Base-by-base conservation (phyloP, 1,284 basidiomycete species). In the Termitomyces sp. region DNA sequence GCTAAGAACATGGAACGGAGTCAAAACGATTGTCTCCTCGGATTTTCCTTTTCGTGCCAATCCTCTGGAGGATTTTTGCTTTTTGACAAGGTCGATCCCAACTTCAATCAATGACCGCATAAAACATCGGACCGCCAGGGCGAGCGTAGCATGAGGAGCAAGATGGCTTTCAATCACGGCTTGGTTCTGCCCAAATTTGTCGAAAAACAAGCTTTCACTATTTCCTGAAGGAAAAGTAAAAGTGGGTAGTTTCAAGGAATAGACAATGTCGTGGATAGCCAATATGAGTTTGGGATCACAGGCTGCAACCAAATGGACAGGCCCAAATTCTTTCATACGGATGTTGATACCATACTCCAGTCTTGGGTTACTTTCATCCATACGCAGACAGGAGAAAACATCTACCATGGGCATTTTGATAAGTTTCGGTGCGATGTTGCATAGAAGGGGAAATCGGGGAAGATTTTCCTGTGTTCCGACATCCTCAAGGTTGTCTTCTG, bases 81-180 rank as follows among this genome's bases (percentile, higher is more conserved):
- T 57, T 34, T 63, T 62, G 24, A 67, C 64, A 35, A 67, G 62
- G 11, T 69, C 63, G 33, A 73, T 45, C 31, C 71, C 75, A 31
- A 64, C 62, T 31, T 62, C 56, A 18, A 75, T 61, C 44, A 76
- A 57, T 0, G 57, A 56, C n/a, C 64, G 65, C 6, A 75, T 52
- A 47, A 78, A 70, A 26, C 53, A 58, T 53, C 68, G 67, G 26
- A 71, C 62, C 9, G 68, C 61, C 14, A 78, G 57, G 9, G 76
- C 68, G 24, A 84, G 64, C 31, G 76, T 54, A 4, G 77, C 78
- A 52, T 69, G 66, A 9, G 79, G 73, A 19, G 73, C 73, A 6
- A 82, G 66, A n/a, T 60, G 58, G 5, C 60, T 59, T 16, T 75
- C 69, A 9, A 76, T 61, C 19, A 66, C 61, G 5, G 50, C 52